Evolutionary conservation across 2,329 filamentous ascomycete genomes (phyloP).

Genomic region (Aspergillus aculeatus): DNA sequence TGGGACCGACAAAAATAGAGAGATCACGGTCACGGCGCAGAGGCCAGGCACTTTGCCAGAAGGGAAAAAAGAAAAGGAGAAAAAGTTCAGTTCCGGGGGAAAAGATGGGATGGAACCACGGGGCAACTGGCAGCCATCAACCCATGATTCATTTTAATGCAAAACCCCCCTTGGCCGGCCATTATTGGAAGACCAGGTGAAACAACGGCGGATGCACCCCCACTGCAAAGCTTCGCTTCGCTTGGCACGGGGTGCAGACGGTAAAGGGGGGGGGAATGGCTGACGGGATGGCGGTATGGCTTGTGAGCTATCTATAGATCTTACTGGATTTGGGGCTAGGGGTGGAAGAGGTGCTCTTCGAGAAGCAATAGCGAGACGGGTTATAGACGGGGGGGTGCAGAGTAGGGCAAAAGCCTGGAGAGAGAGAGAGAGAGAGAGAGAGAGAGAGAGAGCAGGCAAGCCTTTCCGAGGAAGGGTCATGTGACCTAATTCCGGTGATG

Average conservation of each 20-base stretch:
- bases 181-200: background rate
- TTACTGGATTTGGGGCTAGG: background rate
- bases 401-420: background rate
- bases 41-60: background rate
- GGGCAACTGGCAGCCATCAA: background rate
- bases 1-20: background rate
- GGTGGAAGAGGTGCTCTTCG: background rate
- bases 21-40: background rate
- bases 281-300: background rate
- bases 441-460: no score
- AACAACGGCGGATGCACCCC: constrained; percentile 1
- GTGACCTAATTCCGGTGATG: no score
- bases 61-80: background rate
- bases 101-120: background rate
- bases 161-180: background rate
- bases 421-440: no score
- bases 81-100: background rate
- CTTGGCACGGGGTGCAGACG: constrained; percentile 1
- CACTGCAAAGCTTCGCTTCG: constrained; percentile 5
- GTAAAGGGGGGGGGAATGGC: background rate
- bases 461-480: no score
- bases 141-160: background rate
- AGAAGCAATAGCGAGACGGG: background rate
- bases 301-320: background rate
- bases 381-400: background rate